Conservation (phyloP, 2,329 filamentous ascomycete species). For the Pleoardoris graminearum region DNA sequence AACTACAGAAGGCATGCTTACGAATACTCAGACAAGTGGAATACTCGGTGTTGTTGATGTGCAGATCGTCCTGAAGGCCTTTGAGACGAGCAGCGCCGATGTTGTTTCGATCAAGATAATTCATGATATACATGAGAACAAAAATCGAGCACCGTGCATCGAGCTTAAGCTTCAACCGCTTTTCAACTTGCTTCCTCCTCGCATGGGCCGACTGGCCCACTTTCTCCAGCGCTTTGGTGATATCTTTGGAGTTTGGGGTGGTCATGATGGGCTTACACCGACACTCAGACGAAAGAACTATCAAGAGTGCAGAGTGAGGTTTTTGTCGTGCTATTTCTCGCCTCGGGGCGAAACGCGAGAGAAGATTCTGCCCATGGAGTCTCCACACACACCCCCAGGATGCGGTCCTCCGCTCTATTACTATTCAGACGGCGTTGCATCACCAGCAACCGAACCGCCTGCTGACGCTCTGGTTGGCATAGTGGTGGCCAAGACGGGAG, state of each 20-base stretch:
- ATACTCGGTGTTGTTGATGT: constrained; percentile 37
- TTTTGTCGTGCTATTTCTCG: not conserved
- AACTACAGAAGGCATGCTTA: constrained; percentile 11
- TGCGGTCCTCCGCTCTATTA: not conserved
- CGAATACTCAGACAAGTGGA: constrained; percentile 39
- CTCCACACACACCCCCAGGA: constrained; percentile 4
- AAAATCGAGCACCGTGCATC: constrained; percentile 39
- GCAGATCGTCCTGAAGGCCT: constrained; percentile 37
- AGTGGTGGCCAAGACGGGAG: constrained; percentile 2
- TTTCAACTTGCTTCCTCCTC: constrained; percentile 34
- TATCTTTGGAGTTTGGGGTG: constrained; percentile 1
- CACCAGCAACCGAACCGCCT: not conserved
- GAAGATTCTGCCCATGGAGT: constrained; percentile 3
- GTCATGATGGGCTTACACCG: not conserved
- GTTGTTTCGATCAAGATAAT: constrained; percentile 38
- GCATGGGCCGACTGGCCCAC: constrained; percentile 4
- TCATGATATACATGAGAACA: constrained; percentile 45
- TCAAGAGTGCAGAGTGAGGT: not conserved
- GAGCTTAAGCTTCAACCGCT: constrained; percentile 40
- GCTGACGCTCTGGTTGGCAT: too few species aligned
- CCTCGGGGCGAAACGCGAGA: not conserved
- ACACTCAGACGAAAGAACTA: not conserved
- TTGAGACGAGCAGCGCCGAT: constrained; percentile 41
- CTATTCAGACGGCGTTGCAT: not conserved
- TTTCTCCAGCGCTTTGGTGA: constrained; percentile 8